A percentile compares a stretch with the other conserved stretches of the same genome.
These are phyloP conservation scores for Reutealis trisperma DNA, from an alignment of 345 rosid genomes.

Conservation along the genomic window DNA sequence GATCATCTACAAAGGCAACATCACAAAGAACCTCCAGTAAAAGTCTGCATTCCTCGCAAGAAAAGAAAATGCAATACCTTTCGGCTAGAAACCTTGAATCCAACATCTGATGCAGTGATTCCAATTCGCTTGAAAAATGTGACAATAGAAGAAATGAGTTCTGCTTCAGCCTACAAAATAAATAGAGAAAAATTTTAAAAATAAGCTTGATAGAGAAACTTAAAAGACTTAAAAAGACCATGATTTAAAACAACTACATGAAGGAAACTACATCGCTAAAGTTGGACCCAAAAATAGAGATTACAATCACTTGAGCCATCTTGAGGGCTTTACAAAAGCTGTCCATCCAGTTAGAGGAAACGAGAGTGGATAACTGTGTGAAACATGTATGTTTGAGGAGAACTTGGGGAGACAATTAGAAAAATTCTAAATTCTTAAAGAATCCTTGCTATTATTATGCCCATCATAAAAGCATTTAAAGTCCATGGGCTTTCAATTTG, in stretches of 20 bases:
- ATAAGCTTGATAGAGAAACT: slow-evolving; percentile 5
- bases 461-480: not conserved
- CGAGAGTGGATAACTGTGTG: not conserved
- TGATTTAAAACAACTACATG: slow-evolving; percentile 4
- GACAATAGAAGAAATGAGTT: slow-evolving; percentile 76
- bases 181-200: not conserved
- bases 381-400: not conserved
- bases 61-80: slow-evolving; percentile 49
- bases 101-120: slow-evolving; percentile 78
- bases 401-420: not conserved
- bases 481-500: not conserved
- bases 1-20: not conserved
- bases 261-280: not conserved
- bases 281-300: not conserved
- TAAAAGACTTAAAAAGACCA: not conserved
- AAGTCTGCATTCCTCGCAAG: not conserved
- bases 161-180: slow-evolving; percentile 83
- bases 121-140: slow-evolving; percentile 85
- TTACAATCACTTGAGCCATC: not conserved
- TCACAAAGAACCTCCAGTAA: not conserved
- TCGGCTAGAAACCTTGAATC: slow-evolving; percentile 92
- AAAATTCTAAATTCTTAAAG: not conserved
- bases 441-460: not conserved
- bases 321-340: not conserved
- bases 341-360: not conserved